These are phyloP conservation scores for Alternaria panax DNA, from an alignment of 2,329 filamentous ascomycete genomes.

Conservation along the genomic window DNA sequence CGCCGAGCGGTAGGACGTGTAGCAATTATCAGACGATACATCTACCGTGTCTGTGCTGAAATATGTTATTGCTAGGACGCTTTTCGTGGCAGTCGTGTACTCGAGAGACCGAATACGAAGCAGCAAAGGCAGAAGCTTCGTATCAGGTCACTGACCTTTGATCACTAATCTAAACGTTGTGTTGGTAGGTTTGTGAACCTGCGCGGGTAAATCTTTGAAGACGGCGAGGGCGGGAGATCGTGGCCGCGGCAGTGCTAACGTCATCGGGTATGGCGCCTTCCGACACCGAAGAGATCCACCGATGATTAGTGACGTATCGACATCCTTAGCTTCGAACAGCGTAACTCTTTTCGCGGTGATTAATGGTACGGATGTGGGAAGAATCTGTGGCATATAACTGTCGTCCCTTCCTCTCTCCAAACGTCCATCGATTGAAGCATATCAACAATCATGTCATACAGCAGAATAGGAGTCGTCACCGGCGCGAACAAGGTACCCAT, in stretches of 20 bases:
- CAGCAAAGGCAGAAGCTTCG: not conserved
- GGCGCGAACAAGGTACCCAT: conserved; percentile 60
- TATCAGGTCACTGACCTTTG: not conserved
- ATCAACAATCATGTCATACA: conserved; percentile 36
- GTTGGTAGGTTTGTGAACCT: not conserved
- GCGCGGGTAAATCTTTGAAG: not conserved
- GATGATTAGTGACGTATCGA: conserved; percentile 20
- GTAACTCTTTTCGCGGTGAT: conserved; percentile 1
- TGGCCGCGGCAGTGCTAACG: conserved; percentile 10
- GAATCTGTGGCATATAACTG: not conserved
- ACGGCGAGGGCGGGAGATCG: not conserved
- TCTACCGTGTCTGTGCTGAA: conserved; percentile 58
- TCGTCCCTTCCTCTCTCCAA: not conserved
- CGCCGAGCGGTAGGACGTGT: conserved; percentile 59
- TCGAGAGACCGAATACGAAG: not conserved
- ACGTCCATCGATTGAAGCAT: not conserved
- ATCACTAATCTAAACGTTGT: not conserved
- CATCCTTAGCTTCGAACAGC: conserved; percentile 10
- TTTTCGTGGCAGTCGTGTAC: not conserved
- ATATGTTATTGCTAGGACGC: not conserved
- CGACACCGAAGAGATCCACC: not conserved
- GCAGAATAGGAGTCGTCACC: conserved; percentile 60
- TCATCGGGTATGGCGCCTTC: not conserved
- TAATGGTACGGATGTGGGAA: conserved; percentile 5
- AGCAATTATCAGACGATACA: conserved; percentile 65